Evolutionary conservation across 805 yeast species (phyloP), one percentile per base, ranked within the genome.

Genomic region (Lachancea thermotolerans): DNA sequence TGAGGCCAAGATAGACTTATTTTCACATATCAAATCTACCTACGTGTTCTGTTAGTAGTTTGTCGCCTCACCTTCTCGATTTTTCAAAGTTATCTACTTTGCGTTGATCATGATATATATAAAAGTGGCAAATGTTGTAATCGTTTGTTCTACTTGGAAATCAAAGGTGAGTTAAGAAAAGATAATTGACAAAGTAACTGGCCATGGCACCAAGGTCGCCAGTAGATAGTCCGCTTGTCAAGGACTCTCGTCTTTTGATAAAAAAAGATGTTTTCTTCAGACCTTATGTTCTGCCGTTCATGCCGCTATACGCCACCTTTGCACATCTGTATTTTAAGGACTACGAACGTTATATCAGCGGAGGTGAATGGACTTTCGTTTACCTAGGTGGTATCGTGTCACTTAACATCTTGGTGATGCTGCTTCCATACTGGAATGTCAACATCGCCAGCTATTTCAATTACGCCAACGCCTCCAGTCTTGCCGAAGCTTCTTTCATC

Each of bases 311-410:
- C 61, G 95, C 96, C 5, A 59, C 75, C 15, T 86, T 85, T 62
- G 68, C 70, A 43, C 79, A 84, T 56, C 63, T 86, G 34, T 91
- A 85, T 63, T 57, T 64, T 48, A 67, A 69, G 49, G 78, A 81
- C 46, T 91, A 91, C 64, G 98, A 91, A 47, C 71, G 67, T 47
- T 86, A 86, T 61, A 84, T 91, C 58, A 84, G 76, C 37, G 96
- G 96, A 21, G 75, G 83, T 38, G 99, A 91, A 68, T 93, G 99
- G 98, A 93, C 98, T 0, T 87, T 86, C 64, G 93, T 91, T 32
- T 90, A 79, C 58, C 70, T 88, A 18, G 83, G 95, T 49, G 65
- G 89, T 5, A 72, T 90, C 42, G 64, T 83, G 32, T 79, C 96
- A 2, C 49, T 84, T 47, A 95, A 91, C 60, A 69, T 81, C 37